Evolutionary conservation across 2,329 filamentous ascomycete genomes (phyloP), one percentile per base, ranked within the genome.

Genomic region (Aureobasidium mangrovei): DNA sequence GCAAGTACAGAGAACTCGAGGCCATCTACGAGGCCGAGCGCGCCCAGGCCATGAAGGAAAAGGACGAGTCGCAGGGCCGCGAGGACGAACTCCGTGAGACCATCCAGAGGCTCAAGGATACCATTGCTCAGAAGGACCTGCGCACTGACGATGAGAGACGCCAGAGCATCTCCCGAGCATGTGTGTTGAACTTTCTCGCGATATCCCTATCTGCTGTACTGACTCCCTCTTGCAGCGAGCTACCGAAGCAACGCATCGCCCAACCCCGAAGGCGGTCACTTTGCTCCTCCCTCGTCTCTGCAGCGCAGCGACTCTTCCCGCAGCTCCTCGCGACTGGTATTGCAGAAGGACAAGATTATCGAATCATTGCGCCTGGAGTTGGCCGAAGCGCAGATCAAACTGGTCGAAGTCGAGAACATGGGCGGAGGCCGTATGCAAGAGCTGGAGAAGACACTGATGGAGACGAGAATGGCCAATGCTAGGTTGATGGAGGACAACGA

Each of bases 401-500:
- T 96, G 28, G 86, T 95, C 29, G 91, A 97, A 70, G 84, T 93
- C 53, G 91, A 97, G 71, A 95, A 96, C 68, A 83, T 87, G 70
- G 91, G 90, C 51, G 91, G 91, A 52, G 90, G 89, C 43, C 84
- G 87, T 29, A 75, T 95, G 65, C 86, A 88, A 61, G 89, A 95
- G 69, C 80, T 97, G n/a, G 91, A 97, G 72, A 85, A 86, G 63
- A 82, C 88, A 60, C 80, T 97, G 51, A 83, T 96, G 72, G 91
- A 97, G 66, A 85, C 89, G 38, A 88, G 91, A 64, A 93, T 97
- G 86, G 86, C 90, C 61, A 98, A 97, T 67, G 93, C 93, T 55
- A 83, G 91, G 43, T 76, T 98, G 59, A 93, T 96, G 87, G 93
- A 98, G 72, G 93, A 98, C 70, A 97, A 97, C 65, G 93, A 98